These are phyloP conservation scores for Candida mesenterica DNA, from an alignment of 1,139 yeast genomes.

Conservation along the genomic window DNA sequence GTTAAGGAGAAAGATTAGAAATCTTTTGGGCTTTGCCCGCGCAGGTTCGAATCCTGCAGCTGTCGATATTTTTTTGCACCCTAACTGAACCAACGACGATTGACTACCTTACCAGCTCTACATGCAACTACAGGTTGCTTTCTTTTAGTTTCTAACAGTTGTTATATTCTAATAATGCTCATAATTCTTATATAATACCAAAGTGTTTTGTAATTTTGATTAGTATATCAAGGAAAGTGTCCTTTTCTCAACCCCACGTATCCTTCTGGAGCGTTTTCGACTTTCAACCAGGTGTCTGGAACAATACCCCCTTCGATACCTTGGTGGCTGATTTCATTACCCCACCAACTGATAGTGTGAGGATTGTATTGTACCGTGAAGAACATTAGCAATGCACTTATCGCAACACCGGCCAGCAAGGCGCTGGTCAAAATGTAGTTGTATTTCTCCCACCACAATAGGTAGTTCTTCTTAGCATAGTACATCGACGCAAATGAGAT, in stretches of 20 bases:
- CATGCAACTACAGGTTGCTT: too few relatives aligned
- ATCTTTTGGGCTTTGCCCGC: conserved; percentile 52
- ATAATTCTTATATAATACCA: too few relatives aligned
- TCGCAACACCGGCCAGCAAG: conserved; percentile 59
- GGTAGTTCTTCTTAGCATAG: conserved; percentile 46
- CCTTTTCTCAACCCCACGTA: conserved; percentile 44
- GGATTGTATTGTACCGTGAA: conserved; percentile 52
- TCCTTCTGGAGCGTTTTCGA: conserved; percentile 39
- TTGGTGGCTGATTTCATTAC: conserved; percentile 42
- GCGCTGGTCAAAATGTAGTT: conserved; percentile 57
- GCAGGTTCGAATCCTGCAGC: conserved; percentile 57
- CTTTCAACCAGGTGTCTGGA: conserved; percentile 30
- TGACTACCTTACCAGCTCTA: too few relatives aligned
- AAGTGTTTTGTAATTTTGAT: too few relatives aligned
- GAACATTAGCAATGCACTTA: conserved; percentile 52
- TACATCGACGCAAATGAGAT: conserved; percentile 52
- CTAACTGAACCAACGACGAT: too few relatives aligned
- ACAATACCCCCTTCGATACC: conserved; percentile 47
- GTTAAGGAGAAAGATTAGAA: conserved; percentile 39
- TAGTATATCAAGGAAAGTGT: conserved; percentile 29
- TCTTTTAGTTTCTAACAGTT: too few relatives aligned
- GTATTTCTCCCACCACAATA: conserved; percentile 64
- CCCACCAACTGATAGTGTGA: conserved; percentile 55
- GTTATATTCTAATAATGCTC: too few relatives aligned
- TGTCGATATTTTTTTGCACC: conserved; percentile 24